Evolutionary conservation across 768 basidiomycete species (phyloP), one percentile per base, ranked within the genome.

Genomic region (Serendipita sp.): DNA sequence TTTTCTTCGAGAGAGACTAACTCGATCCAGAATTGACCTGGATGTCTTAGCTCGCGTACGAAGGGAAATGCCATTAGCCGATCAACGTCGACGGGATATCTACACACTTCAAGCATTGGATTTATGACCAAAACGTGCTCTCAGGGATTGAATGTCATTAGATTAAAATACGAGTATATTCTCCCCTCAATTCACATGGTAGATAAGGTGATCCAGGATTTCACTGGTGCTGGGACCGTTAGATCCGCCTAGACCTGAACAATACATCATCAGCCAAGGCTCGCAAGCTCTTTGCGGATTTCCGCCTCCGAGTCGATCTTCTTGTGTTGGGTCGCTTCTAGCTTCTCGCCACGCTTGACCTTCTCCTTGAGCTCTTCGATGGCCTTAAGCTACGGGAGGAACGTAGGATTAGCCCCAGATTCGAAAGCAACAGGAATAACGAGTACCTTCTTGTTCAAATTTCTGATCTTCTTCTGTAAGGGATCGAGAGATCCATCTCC

Each of bases 301-400:
- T 88, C 88, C 7, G 71, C 79, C 73, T 97, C 94, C 7, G 85
- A 85, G 43, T 96, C 93, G 68, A 98, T 95, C 82, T 99, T 99
- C 82, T 88, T 89, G 67, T 95, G 76, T 74, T 99, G 95, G 17
- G 95, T 99, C 63, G 85, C 85, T 73, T 99, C 95, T 31, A 99
- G 79, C 62, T 86, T 82, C 72, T 98, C 94, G 0, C 96, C 95
- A 38, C 88, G 82, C 69, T 82, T 86, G 28, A 82, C 81, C 76
- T 93, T 92, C 67, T 89, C 90, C 76, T 97, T 98, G 58, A 99
- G 82, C 69, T 98, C 94, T 22, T 97, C 92, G 67, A 99, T 98
- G n/a, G 95, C 95, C 72, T 96, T 97, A 67, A 99, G 79, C 93
- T 96, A n/a, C n/a, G n/a, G 62, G n/a, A 9, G 41, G 62, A 26